Evolutionary conservation across 805 yeast genomes (phyloP).

Genomic region (Metschnikowia chrysomelidarum): DNA sequence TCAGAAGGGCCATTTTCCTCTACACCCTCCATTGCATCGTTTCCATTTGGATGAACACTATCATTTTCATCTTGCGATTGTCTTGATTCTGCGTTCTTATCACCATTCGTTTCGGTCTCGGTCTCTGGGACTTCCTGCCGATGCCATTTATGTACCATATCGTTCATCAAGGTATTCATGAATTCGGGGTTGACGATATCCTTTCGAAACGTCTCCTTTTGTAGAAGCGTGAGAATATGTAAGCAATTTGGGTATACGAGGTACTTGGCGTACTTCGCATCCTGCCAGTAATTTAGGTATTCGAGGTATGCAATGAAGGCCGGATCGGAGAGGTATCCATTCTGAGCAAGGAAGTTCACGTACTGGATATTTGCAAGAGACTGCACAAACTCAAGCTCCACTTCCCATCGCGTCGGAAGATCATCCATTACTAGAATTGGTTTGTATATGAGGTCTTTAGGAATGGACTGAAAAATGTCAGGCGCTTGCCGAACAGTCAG

Average conservation of each 20-base stretch:
- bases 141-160: constrained; percentile 74
- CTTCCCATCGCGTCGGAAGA: constrained; percentile 82
- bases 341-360: constrained; percentile 82
- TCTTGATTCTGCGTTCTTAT: background rate
- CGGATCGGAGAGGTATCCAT: constrained; percentile 67
- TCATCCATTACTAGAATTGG: constrained; percentile 16
- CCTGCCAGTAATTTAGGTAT: constrained; percentile 84
- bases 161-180: constrained; percentile 62
- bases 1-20: constrained; percentile 1
- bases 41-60: too few relatives aligned
- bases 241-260: constrained; percentile 86
- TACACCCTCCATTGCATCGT: background rate
- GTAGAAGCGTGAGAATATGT: constrained; percentile 67
- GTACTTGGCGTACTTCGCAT: constrained; percentile 66
- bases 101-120: constrained; percentile 1
- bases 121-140: constrained; percentile 21
- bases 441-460: too few relatives aligned
- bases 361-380: constrained; percentile 88
- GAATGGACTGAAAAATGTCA: background rate
- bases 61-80: too few relatives aligned
- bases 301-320: constrained; percentile 72
- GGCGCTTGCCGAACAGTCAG: too few relatives aligned
- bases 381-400: constrained; percentile 92
- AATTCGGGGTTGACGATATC: constrained; percentile 56
- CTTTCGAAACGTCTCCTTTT: constrained; percentile 50